Evolutionary conservation across 1,284 basidiomycete species (phyloP).

Genomic region (Tilletiaria anomala): DNA sequence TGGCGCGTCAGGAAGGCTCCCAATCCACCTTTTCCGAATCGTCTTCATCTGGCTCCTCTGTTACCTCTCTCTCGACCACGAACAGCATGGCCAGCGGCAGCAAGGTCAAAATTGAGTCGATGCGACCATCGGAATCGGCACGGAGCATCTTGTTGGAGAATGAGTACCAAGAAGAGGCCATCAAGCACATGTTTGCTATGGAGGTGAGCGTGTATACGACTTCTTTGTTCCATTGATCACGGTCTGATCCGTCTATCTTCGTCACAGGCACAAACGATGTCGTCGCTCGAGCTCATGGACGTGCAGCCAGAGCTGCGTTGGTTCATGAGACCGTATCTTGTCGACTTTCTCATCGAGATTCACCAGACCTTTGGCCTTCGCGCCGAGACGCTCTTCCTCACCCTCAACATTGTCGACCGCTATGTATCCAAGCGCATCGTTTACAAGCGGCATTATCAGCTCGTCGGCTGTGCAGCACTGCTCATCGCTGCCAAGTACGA

Average conservation of each 20-base stretch:
- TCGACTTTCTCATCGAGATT: slow-evolving; percentile 97
- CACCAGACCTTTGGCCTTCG: slow-evolving; percentile 80
- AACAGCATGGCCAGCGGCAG: too few relatives aligned
- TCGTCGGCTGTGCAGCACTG: slow-evolving; percentile 91
- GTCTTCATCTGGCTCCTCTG: too few relatives aligned
- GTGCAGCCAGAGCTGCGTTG: slow-evolving; percentile 83
- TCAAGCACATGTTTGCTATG: slow-evolving; percentile 87
- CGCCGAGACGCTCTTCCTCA: slow-evolving; percentile 93
- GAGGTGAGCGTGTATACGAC: slow-evolving; percentile 55
- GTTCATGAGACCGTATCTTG: slow-evolving; percentile 91
- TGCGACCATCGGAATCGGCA: not conserved
- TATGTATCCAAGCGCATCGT: slow-evolving; percentile 97
- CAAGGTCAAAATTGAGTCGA: too few relatives aligned
- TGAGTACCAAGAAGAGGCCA: slow-evolving; percentile 86
- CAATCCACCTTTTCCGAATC: too few relatives aligned
- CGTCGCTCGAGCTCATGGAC: slow-evolving; percentile 85
- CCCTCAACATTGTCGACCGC: slow-evolving; percentile 96
- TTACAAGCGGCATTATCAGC: slow-evolving; percentile 97
- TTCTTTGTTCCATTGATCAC: not conserved
- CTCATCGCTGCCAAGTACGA: slow-evolving; percentile 99
- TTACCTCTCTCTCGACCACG: too few relatives aligned
- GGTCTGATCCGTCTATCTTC: not conserved
- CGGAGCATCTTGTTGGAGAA: slow-evolving; percentile 51
- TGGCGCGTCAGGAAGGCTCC: too few relatives aligned
- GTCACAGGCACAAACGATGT: slow-evolving; percentile 62